phyloP scores from a whole-genome alignment of 202 grass and related monocot species.

The Elaeis oleifera region DNA sequence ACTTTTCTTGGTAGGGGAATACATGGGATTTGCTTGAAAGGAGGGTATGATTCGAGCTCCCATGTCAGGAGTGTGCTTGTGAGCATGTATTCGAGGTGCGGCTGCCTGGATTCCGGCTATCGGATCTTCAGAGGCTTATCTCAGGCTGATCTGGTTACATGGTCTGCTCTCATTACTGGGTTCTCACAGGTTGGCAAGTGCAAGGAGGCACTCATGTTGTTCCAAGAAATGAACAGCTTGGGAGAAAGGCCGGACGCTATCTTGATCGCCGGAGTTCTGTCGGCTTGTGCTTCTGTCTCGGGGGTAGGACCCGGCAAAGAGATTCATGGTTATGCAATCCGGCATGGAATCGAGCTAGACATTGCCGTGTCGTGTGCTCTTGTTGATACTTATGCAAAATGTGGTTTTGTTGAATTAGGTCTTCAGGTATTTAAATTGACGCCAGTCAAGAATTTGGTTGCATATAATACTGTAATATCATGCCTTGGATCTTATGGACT shows the following conservation, averaged over 20 bases:
- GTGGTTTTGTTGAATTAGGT: constrained; percentile 40
- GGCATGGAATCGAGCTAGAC: constrained; percentile 29
- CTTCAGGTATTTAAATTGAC: constrained; percentile 41
- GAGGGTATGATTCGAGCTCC: constrained; percentile 35
- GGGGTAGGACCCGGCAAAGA: constrained; percentile 37
- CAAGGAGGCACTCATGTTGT: constrained; percentile 38
- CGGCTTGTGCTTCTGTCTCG: constrained; percentile 44
- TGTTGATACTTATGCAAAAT: constrained; percentile 75
- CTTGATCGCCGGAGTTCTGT: constrained; percentile 49
- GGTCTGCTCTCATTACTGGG: constrained; percentile 61
- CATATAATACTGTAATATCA: constrained; percentile 63
- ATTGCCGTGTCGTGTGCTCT: constrained; percentile 45
- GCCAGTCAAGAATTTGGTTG: constrained; percentile 40
- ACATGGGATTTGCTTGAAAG: constrained; percentile 45
- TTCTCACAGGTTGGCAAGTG: constrained; percentile 31
- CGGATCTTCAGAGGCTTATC: constrained; percentile 20
- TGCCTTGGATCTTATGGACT: constrained; percentile 65
- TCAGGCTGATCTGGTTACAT: constrained; percentile 55
- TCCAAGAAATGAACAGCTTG: constrained; percentile 34
- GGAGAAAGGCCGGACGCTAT: constrained; percentile 46
- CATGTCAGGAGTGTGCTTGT: constrained; percentile 56
- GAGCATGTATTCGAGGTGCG: constrained; percentile 48
- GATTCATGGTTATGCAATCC: constrained; percentile 49
- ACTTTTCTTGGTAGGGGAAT: constrained; percentile 24
- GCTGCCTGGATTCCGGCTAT: constrained; percentile 31